These are phyloP conservation scores for Protostelium mycophagum DNA, from an alignment of 78 protist genomes.

Conservation along the genomic window DNA sequence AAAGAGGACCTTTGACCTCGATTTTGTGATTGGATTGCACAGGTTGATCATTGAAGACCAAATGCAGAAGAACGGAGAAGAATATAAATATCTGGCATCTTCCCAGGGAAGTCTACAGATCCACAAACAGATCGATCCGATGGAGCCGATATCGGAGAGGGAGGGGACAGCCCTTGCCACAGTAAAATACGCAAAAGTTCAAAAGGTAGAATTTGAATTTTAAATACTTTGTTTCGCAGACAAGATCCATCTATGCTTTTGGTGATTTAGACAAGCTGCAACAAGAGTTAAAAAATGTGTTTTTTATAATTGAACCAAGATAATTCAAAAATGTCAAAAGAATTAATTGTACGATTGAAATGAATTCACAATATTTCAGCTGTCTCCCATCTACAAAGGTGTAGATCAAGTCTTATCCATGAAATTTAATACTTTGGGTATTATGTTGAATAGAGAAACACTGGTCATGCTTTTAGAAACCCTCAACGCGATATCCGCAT, in stretches of 20 bases:
- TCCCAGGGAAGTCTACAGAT: neutral
- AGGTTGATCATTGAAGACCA: neutral
- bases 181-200: neutral
- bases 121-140: neutral
- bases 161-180: neutral
- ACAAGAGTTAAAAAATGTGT: too few relatives aligned
- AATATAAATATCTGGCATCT: neutral
- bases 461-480: neutral
- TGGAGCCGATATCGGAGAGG: neutral
- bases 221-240: too few relatives aligned
- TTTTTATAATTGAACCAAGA: too few relatives aligned
- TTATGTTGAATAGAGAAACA: neutral
- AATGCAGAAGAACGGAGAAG: neutral
- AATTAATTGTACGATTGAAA: too few relatives aligned
- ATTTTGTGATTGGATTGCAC: neutral
- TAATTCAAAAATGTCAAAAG: too few relatives aligned
- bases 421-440: neutral
- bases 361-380: neutral
- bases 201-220: neutral
- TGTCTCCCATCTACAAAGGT: neutral
- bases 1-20: neutral
- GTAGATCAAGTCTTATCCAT: neutral
- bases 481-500: neutral
- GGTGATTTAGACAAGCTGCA: too few relatives aligned
- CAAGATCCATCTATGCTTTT: too few relatives aligned